phyloP scores from a whole-genome alignment of 345 rosid species.

The Mangifera indica region DNA sequence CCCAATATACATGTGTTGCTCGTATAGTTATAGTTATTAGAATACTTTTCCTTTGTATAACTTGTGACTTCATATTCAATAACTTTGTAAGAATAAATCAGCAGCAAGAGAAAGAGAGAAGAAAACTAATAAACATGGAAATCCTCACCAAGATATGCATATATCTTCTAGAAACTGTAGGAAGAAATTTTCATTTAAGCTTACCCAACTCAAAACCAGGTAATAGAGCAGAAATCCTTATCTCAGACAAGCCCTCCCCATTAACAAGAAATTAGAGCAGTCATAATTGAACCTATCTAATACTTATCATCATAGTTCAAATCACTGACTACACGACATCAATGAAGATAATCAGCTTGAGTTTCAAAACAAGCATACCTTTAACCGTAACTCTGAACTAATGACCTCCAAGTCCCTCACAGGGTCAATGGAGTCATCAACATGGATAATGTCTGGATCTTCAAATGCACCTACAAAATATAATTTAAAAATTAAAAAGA shows the following conservation, averaged over 20 bases:
- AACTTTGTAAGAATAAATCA: neutral
- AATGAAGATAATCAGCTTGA: neutral
- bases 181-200: neutral
- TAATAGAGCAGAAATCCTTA: neutral
- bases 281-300: neutral
- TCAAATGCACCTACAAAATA: conserved; percentile 79
- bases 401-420: conserved; percentile 92
- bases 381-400: conserved; percentile 72
- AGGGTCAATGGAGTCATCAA: conserved; percentile 90
- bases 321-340: neutral
- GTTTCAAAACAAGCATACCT: conserved; percentile 44
- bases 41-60: neutral
- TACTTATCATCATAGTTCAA: neutral
- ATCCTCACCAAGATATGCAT: neutral
- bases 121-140: neutral
- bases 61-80: neutral
- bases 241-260: neutral
- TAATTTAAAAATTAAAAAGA: neutral
- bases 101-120: neutral
- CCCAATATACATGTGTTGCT: neutral
- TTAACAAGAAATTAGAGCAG: neutral
- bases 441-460: conserved; percentile 93
- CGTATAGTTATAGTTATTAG: neutral
- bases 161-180: neutral
- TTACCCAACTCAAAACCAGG: neutral